These are phyloP conservation scores for Turritis glabra DNA, from an alignment of 345 rosid genomes.

Conservation along the genomic window DNA sequence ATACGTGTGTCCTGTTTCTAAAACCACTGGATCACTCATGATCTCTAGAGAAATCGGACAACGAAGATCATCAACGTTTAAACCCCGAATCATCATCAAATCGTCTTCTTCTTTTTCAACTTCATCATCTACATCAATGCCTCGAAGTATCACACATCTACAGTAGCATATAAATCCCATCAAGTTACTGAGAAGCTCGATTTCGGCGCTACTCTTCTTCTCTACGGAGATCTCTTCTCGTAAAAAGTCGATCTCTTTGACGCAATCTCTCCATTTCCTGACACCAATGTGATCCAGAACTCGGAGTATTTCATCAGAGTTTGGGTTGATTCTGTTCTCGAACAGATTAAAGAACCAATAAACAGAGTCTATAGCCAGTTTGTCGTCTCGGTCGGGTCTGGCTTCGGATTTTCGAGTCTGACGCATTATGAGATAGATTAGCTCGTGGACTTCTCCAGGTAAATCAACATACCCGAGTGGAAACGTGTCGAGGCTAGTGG, in stretches of 20 bases:
- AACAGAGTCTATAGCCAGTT: slow-evolving; percentile 40
- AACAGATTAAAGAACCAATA: slow-evolving; percentile 48
- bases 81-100: slow-evolving; percentile 15
- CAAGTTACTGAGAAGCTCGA: slow-evolving; percentile 50
- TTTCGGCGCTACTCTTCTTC: slow-evolving; percentile 34
- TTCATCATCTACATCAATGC: slow-evolving; percentile 37
- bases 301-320: slow-evolving; percentile 35
- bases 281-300: slow-evolving; percentile 58
- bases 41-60: slow-evolving; percentile 78
- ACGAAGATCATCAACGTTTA: slow-evolving; percentile 63
- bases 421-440: slow-evolving; percentile 45
- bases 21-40: slow-evolving; percentile 69
- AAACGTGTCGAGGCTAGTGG: slow-evolving; percentile 60
- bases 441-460: slow-evolving; percentile 55
- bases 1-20: slow-evolving; percentile 70
- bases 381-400: slow-evolving; percentile 49
- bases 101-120: slow-evolving; percentile 28
- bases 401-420: slow-evolving; percentile 57
- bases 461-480: slow-evolving; percentile 48
- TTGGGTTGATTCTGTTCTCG: slow-evolving; percentile 51
- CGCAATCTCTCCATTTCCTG: slow-evolving; percentile 62
- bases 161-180: slow-evolving; percentile 59
- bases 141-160: slow-evolving; percentile 58
- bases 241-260: slow-evolving; percentile 56
- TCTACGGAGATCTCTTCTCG: slow-evolving; percentile 50